Evolutionary conservation across 2,329 filamentous ascomycete species (phyloP).

Genomic region (Tolypocladium album): DNA sequence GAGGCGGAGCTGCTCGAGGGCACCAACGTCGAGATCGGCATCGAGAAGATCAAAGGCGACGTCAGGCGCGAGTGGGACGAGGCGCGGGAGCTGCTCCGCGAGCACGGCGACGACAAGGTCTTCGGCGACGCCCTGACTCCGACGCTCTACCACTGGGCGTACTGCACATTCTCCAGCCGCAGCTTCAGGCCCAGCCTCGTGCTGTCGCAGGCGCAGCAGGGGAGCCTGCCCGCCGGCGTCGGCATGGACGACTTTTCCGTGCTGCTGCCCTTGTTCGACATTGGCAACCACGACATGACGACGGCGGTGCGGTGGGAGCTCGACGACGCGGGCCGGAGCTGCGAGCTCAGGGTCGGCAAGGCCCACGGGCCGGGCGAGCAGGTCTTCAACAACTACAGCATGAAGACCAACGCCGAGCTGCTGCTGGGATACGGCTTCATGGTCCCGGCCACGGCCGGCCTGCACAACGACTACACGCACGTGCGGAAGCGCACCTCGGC

Average conservation of each 20-base stretch:
- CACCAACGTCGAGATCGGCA: slow-evolving; percentile 39
- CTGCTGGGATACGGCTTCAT: slow-evolving; percentile 55
- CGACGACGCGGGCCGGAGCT: slow-evolving; percentile 24
- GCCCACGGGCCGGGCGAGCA: slow-evolving; percentile 40
- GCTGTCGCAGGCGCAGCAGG: slow-evolving; percentile 23
- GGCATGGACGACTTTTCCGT: slow-evolving; percentile 52
- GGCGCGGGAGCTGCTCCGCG: slow-evolving; percentile 25
- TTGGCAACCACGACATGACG: slow-evolving; percentile 59
- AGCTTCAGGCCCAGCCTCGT: slow-evolving; percentile 54
- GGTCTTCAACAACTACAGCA: slow-evolving; percentile 62
- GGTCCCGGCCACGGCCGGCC: slow-evolving; percentile 30
- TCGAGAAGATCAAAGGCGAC: slow-evolving; percentile 34
- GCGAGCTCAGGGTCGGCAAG: slow-evolving; percentile 30
- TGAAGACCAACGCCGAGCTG: slow-evolving; percentile 63
- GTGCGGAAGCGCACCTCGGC: slow-evolving; percentile 32
- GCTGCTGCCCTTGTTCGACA: slow-evolving; percentile 59
- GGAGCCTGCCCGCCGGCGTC: slow-evolving; percentile 17
- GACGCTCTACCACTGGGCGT: slow-evolving; percentile 53
- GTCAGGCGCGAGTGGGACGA: slow-evolving; percentile 35
- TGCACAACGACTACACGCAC: slow-evolving; percentile 52
- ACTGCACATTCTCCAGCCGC: slow-evolving; percentile 52
- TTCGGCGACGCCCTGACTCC: slow-evolving; percentile 26
- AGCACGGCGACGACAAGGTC: slow-evolving; percentile 11
- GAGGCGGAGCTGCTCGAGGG: slow-evolving; percentile 47
- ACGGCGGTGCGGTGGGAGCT: slow-evolving; percentile 50